Evolutionary conservation across 495 filamentous ascomycete genomes (phyloP).

Genomic region (Penicillium cosmopolitanum): DNA sequence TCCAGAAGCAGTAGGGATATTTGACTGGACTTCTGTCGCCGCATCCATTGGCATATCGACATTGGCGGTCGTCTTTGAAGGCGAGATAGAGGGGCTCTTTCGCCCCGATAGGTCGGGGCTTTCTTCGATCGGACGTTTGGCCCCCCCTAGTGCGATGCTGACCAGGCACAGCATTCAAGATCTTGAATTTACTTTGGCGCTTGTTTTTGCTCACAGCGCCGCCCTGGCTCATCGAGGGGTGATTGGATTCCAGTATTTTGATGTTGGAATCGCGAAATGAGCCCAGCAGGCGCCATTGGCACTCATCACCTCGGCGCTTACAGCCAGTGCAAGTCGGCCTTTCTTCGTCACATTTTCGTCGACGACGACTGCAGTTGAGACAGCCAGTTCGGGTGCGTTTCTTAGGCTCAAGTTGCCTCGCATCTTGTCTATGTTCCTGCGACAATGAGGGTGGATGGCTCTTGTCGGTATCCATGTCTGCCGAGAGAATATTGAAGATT

Average conservation of each 20-base stretch:
- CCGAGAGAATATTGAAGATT: neutral
- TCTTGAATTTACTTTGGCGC: slow-evolving; percentile 38
- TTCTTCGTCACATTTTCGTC: slow-evolving; percentile 39
- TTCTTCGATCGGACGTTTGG: slow-evolving; percentile 5
- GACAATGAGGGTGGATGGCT: neutral
- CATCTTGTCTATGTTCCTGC: slow-evolving; percentile 10
- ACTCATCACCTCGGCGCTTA: slow-evolving; percentile 34
- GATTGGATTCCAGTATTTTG: slow-evolving; percentile 34
- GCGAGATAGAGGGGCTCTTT: slow-evolving; percentile 3
- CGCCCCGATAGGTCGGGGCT: neutral
- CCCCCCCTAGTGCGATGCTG: neutral
- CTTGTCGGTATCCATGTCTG: slow-evolving; percentile 2
- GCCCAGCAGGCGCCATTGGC: slow-evolving; percentile 39
- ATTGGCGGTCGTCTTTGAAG: neutral
- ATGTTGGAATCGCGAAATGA: slow-evolving; percentile 41
- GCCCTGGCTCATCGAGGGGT: slow-evolving; percentile 38
- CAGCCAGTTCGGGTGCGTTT: slow-evolving; percentile 39
- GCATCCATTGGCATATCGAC: neutral
- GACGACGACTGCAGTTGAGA: slow-evolving; percentile 38
- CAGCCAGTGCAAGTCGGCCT: slow-evolving; percentile 39
- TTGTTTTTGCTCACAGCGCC: slow-evolving; percentile 19
- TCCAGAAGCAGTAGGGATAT: neutral
- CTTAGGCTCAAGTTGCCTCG: slow-evolving; percentile 20
- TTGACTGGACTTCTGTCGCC: neutral
- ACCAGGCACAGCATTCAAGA: slow-evolving; percentile 22